Conservation (phyloP, 2,329 filamentous ascomycete species). For the Waltergamsia citrina region DNA sequence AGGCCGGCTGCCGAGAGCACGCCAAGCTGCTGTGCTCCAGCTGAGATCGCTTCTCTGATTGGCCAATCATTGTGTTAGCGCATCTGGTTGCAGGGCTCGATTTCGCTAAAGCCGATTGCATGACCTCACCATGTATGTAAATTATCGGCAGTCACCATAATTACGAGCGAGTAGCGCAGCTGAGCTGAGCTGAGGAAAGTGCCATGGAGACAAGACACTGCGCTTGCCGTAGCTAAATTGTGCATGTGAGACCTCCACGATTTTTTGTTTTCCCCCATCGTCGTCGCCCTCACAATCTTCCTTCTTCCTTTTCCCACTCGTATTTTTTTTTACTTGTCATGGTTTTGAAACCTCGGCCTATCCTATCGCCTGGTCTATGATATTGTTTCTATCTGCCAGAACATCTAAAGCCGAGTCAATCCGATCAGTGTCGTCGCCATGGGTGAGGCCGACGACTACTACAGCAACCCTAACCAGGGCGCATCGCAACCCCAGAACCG, state of each 20-base stretch:
- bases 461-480: constrained; percentile 8
- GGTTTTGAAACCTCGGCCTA: no score
- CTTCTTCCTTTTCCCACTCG: no score
- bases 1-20: no score
- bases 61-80: background rate
- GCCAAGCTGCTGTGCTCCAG: no score
- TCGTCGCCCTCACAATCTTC: no score
- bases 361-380: background rate
- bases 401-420: background rate
- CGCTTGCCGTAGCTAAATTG: no score
- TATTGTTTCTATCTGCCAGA: background rate
- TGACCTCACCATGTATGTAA: background rate
- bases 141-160: background rate
- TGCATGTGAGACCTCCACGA: no score
- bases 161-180: no score
- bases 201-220: no score
- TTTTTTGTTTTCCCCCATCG: no score
- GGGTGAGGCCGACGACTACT: constrained; percentile 24
- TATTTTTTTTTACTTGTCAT: no score
- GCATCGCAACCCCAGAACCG: constrained; percentile 9
- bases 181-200: no score
- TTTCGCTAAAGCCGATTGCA: background rate
- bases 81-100: background rate
- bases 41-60: background rate
- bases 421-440: constrained; percentile 11